These are phyloP conservation scores for Gardenia jasminoides DNA, from an alignment of 257 asterid genomes.

Conservation along the genomic window DNA sequence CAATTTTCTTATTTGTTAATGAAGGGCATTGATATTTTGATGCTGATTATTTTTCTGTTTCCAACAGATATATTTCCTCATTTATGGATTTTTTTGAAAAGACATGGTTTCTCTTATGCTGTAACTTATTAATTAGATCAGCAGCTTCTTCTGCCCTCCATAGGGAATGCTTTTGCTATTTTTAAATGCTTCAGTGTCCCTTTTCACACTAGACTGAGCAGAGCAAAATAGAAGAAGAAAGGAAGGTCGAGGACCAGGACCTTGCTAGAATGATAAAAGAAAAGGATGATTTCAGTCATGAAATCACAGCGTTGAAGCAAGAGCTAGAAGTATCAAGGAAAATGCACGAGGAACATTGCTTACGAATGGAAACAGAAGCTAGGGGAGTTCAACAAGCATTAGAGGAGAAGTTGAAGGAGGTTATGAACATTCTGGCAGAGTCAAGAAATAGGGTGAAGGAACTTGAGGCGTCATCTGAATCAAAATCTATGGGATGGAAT, in stretches of 20 bases:
- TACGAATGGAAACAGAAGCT: conserved; percentile 37
- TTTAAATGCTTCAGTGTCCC: background rate
- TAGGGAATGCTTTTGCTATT: background rate
- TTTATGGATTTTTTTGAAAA: background rate
- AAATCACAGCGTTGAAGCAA: conserved; percentile 26
- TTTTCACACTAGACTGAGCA: conserved; percentile 39
- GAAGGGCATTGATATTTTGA: background rate
- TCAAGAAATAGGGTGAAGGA: conserved; percentile 47
- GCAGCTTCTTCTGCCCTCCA: background rate
- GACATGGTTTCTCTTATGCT: background rate
- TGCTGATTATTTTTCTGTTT: background rate
- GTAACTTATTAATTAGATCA: background rate
- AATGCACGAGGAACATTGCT: conserved; percentile 34
- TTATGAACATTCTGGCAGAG: conserved; percentile 33
- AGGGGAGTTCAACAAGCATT: conserved; percentile 49
- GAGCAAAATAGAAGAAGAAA: conserved; percentile 22
- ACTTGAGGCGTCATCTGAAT: conserved; percentile 51
- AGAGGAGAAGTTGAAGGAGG: conserved; percentile 54
- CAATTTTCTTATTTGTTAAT: background rate
- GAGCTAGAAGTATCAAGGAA: conserved; percentile 39
- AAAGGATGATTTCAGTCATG: conserved; percentile 38
- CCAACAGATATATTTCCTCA: background rate
- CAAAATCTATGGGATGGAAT: conserved; percentile 50
- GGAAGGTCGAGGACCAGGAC: conserved; percentile 43
- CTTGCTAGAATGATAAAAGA: conserved; percentile 37